Conservation (phyloP, 441 rosid species). For the Brassica hybrid region DNA sequence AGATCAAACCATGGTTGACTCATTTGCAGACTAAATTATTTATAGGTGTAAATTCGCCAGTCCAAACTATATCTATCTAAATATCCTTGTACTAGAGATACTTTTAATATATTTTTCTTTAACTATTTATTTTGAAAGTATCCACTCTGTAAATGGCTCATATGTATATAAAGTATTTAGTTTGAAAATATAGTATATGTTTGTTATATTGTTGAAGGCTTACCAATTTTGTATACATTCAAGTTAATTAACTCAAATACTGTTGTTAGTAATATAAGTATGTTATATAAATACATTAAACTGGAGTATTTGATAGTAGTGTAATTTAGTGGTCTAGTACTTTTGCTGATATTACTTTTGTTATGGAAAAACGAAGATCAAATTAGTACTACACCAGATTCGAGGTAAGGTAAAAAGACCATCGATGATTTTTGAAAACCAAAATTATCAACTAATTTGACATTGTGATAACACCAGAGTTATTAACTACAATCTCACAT, state of each 20-base stretch:
- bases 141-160: neutral
- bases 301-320: too few species aligned
- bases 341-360: too few species aligned
- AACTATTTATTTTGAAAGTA: neutral
- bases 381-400: neutral
- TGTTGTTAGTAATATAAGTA: too few species aligned
- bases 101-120: neutral
- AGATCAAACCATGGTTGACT: neutral
- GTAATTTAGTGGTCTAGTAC: neutral
- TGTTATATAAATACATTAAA: too few species aligned
- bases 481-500: conserved; percentile 7
- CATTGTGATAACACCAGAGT: neutral
- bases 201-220: too few species aligned
- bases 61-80: neutral
- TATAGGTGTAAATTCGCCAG: neutral
- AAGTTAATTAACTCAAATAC: too few species aligned
- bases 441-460: conserved; percentile 11
- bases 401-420: neutral
- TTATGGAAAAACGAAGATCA: too few species aligned
- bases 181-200: too few species aligned
- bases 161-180: too few species aligned
- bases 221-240: too few species aligned
- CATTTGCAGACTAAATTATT: neutral
- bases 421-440: neutral
- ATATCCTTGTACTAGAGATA: neutral